Evolutionary conservation across 768 basidiomycete species (phyloP).

Genomic region (Boletus reticuloceps): DNA sequence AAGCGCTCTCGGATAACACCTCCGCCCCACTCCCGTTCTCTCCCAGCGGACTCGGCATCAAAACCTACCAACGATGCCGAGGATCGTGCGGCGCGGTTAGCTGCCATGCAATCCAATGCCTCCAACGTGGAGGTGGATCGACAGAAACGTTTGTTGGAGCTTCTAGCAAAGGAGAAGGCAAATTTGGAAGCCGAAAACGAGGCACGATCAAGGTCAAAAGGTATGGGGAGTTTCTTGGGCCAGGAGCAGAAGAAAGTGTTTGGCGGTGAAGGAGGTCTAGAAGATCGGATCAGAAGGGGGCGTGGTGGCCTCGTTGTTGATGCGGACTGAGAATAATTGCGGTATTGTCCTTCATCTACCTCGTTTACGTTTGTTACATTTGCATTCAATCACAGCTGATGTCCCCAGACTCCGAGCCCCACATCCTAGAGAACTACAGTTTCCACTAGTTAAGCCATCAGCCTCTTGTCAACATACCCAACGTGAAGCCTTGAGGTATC

Average conservation of each 20-base stretch:
- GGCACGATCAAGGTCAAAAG: slow-evolving; percentile 66
- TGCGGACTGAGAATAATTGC: slow-evolving; percentile 26
- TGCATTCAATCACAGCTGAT: not conserved
- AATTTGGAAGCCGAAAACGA: slow-evolving; percentile 72
- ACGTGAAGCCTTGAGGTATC: not conserved
- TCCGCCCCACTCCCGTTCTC: slow-evolving; percentile 22
- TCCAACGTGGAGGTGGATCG: slow-evolving; percentile 63
- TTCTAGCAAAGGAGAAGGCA: slow-evolving; percentile 76
- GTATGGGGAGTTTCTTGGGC: slow-evolving; percentile 78
- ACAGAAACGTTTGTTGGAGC: slow-evolving; percentile 61
- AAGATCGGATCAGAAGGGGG: slow-evolving; percentile 74
- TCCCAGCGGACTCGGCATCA: slow-evolving; percentile 8
- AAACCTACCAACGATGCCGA: slow-evolving; percentile 30
- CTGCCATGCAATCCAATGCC: slow-evolving; percentile 84
- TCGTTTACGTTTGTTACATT: slow-evolving; percentile 10
- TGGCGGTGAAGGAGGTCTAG: slow-evolving; percentile 72
- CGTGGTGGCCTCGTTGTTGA: slow-evolving; percentile 69
- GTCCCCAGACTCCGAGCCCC: not conserved
- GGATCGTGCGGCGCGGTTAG: slow-evolving; percentile 81
- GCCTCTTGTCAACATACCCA: not conserved
- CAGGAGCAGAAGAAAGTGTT: slow-evolving; percentile 85
- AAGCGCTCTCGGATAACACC: slow-evolving; percentile 55
- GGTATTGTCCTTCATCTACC: not conserved
- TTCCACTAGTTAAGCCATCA: not conserved
- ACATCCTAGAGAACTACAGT: too few relatives aligned